Conservation (phyloP, 2,329 filamentous ascomycete species). For the Thelonectria olida region DNA sequence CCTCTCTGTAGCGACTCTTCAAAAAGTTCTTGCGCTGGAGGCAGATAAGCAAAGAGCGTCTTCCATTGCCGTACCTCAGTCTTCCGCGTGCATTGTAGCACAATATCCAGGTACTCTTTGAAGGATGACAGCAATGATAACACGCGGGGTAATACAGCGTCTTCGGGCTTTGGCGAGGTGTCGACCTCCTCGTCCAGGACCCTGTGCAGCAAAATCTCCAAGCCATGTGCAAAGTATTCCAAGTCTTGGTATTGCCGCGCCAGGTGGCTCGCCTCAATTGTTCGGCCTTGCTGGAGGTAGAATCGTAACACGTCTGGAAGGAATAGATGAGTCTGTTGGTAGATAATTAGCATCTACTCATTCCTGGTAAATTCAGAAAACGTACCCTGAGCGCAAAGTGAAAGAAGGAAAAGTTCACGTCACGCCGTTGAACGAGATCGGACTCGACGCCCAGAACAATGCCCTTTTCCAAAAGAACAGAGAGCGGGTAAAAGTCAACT, state of each 20-base stretch:
- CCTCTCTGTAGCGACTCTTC: constrained; percentile 89
- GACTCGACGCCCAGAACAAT: constrained; percentile 91
- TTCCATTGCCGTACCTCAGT: constrained; percentile 96
- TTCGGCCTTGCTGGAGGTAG: constrained; percentile 78
- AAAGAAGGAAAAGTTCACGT: constrained; percentile 90
- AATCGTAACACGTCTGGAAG: constrained; percentile 87
- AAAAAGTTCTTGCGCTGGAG: constrained; percentile 89
- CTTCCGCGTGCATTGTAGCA: constrained; percentile 96
- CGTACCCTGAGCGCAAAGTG: constrained; percentile 87
- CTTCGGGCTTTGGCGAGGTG: constrained; percentile 67
- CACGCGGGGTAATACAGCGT: constrained; percentile 71
- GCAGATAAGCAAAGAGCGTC: constrained; percentile 90
- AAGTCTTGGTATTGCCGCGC: constrained; percentile 87
- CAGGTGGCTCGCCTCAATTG: constrained; percentile 81
- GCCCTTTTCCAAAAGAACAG: constrained; percentile 86
- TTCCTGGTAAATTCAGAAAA: constrained; percentile 21
- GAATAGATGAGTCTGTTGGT: constrained; percentile 83
- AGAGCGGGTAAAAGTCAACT: constrained; percentile 95
- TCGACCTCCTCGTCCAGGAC: constrained; percentile 96
- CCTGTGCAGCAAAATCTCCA: constrained; percentile 91
- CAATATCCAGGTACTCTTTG: constrained; percentile 89
- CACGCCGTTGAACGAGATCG: constrained; percentile 90
- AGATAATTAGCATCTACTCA: constrained; percentile 10
- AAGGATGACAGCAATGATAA: constrained; percentile 75
- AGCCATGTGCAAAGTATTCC: constrained; percentile 90